Percentiles rank a stretch among this genome's conserved stretches.
Evolutionary conservation across 2,329 filamentous ascomycete species (phyloP).

Genomic region (Pseudogymnoascus verrucosus): DNA sequence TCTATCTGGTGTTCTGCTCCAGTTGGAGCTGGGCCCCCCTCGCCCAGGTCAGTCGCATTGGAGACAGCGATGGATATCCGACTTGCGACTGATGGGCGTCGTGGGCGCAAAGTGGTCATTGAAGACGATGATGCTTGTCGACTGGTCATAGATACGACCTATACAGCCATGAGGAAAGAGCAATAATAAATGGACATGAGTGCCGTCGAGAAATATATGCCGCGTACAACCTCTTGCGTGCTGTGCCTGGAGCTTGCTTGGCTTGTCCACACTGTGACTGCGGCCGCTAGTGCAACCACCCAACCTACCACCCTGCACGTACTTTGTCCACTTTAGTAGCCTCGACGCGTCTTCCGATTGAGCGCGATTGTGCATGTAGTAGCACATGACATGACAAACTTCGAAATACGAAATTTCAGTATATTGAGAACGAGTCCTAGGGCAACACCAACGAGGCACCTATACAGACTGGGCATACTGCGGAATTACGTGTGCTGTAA

Average conservation of each 20-base stretch:
- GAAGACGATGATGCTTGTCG: conserved; percentile 2
- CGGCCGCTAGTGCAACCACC: conserved; percentile 2
- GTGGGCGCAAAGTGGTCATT: neutral
- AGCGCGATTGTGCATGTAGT: neutral
- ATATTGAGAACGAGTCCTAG: neutral
- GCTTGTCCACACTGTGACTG: neutral
- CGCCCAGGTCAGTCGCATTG: conserved; percentile 44
- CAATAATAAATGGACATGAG: conserved; percentile 1
- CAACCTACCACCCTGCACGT: neutral
- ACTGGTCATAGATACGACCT: conserved; percentile 4
- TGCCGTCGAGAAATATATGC: conserved; percentile 1
- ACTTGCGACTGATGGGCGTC: conserved; percentile 3
- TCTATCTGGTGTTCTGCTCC: conserved; percentile 65
- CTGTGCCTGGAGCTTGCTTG: conserved; percentile 8
- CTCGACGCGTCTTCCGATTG: neutral
- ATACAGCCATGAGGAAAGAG: conserved; percentile 3
- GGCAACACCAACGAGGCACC: neutral
- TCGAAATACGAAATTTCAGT: neutral
- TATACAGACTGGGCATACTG: neutral
- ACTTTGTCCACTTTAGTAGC: neutral
- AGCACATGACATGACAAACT: conserved; percentile 4
- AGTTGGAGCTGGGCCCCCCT: conserved; percentile 41
- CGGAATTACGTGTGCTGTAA: neutral
- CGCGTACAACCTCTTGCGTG: neutral
- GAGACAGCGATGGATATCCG: conserved; percentile 4